phyloP scores from a whole-genome alignment of 257 asterid genomes.

The Solanum sejunctum region DNA sequence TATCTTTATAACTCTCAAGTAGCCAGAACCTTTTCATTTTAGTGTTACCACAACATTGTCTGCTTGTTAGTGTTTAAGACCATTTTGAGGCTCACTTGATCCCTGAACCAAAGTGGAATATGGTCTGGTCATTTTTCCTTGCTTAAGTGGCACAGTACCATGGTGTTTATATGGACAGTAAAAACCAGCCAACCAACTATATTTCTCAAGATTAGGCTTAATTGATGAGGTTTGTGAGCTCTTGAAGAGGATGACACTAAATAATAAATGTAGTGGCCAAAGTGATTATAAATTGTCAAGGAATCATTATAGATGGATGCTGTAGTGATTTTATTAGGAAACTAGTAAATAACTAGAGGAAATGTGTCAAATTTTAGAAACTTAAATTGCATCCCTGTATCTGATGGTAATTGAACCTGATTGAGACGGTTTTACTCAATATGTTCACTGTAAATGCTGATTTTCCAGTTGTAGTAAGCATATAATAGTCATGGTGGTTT shows the following conservation, averaged over 20 bases:
- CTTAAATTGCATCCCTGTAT: not conserved
- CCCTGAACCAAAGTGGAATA: not conserved
- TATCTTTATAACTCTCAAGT: not conserved
- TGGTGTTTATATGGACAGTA: not conserved
- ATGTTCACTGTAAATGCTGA: not conserved
- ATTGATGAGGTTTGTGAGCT: not conserved
- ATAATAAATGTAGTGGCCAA: not conserved
- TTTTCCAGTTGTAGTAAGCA: not conserved
- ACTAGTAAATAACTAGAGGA: not conserved
- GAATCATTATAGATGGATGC: not conserved
- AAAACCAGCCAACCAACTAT: not conserved
- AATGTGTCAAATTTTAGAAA: not conserved
- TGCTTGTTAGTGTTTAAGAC: not conserved
- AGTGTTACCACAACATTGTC: not conserved
- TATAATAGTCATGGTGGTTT: not conserved
- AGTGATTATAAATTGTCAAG: not conserved
- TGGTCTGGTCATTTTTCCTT: not conserved
- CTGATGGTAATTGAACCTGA: not conserved
- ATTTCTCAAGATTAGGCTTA: not conserved
- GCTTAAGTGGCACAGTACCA: not conserved
- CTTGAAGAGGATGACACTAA: not conserved
- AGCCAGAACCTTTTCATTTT: not conserved
- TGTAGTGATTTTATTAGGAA: not conserved
- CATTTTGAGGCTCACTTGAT: not conserved
- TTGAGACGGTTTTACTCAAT: not conserved